phyloP scores from a whole-genome alignment of 2,329 filamentous ascomycete genomes.

The Pseudogymnoascus sp. region DNA sequence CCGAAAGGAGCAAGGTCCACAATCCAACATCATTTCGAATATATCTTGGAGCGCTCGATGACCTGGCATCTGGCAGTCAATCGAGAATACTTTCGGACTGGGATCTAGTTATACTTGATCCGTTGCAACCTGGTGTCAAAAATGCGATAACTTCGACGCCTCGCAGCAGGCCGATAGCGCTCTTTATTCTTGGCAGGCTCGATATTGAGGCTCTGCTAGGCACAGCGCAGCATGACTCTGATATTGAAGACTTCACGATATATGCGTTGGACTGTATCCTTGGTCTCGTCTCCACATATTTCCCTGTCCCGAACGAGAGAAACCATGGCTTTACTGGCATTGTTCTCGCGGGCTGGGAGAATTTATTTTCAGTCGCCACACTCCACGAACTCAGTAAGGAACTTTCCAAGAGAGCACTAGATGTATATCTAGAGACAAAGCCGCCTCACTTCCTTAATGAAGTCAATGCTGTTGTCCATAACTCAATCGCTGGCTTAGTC shows the following conservation, averaged over 20 bases:
- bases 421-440: constrained; percentile 37
- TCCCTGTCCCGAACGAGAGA: constrained; percentile 27
- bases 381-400: constrained; percentile 30
- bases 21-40: constrained; percentile 24
- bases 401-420: constrained; percentile 28
- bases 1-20: constrained; percentile 10
- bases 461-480: constrained; percentile 29
- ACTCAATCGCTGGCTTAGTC: constrained; percentile 33
- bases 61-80: constrained; percentile 13
- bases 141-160: constrained; percentile 18
- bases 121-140: constrained; percentile 13
- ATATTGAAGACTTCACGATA: no score
- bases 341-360: constrained; percentile 37
- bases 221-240: no score
- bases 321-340: constrained; percentile 34
- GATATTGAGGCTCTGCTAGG: no score
- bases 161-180: not conserved
- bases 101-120: constrained; percentile 17
- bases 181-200: constrained; percentile 23
- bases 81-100: not conserved
- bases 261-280: constrained; percentile 27
- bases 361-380: constrained; percentile 9
- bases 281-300: constrained; percentile 20
- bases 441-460: constrained; percentile 36
- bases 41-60: constrained; percentile 25